Evolutionary conservation across 192 early-diverging fungal species (phyloP).

Genomic region (Coemansia sp.): DNA sequence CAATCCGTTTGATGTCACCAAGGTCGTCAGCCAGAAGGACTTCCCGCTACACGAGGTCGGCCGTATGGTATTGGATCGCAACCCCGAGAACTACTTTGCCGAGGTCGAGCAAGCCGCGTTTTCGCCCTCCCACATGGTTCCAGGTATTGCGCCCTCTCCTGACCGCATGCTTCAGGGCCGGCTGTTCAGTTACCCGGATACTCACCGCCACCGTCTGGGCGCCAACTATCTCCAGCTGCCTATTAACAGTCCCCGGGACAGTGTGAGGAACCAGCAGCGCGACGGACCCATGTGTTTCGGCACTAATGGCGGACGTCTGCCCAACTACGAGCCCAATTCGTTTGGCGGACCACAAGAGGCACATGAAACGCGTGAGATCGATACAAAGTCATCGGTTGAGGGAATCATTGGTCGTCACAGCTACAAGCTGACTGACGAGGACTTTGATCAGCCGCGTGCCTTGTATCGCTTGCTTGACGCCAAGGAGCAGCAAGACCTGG

Average conservation of each 20-base stretch:
- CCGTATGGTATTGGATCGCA: conserved; percentile 68
- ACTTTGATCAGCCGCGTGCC: conserved; percentile 65
- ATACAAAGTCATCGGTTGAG: conserved; percentile 33
- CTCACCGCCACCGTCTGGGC: conserved; percentile 66
- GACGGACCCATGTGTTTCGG: conserved; percentile 60
- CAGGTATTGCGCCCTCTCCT: conserved; percentile 65
- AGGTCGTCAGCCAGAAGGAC: conserved; percentile 67
- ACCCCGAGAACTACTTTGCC: conserved; percentile 75
- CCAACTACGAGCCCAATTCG: conserved; percentile 66
- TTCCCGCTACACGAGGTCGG: conserved; percentile 66
- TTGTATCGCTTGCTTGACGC: conserved; percentile 49
- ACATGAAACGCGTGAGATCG: conserved; percentile 23
- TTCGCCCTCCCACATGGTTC: conserved; percentile 65
- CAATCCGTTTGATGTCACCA: conserved; percentile 69
- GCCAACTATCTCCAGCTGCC: conserved; percentile 73
- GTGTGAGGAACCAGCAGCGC: conserved; percentile 65
- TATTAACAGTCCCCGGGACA: conserved; percentile 60
- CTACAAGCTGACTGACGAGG: conserved; percentile 56
- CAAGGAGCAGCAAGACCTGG: conserved; percentile 52
- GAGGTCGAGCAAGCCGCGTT: conserved; percentile 75
- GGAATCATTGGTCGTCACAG: conserved; percentile 55
- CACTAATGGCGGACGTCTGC: conserved; percentile 59
- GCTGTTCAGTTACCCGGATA: conserved; percentile 72
- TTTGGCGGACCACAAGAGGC: conserved; percentile 56
- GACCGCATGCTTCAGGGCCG: conserved; percentile 75